Base-by-base conservation (phyloP, 371 early-diverging fungal genomes). In the Encephalitozoon cuniculi region DNA sequence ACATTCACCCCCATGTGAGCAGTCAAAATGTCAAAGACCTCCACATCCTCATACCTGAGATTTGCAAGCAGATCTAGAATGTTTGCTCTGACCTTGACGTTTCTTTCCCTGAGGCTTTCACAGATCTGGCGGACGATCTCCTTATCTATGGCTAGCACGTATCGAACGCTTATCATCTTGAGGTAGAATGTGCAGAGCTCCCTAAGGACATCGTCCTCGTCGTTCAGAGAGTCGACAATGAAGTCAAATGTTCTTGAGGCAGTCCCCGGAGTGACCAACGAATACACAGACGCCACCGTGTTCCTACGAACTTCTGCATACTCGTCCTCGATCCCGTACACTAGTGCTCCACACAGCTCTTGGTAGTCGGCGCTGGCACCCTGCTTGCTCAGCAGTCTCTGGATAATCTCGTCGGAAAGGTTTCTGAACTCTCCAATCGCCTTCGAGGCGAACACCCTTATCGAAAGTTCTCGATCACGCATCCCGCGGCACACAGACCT, bases 241-340 rank as follows among this genome's bases (percentile, higher is more conserved):
- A 64, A 75, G 32, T 68, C 68, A 30, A 75, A 34, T 2, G 49
- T 34, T 68, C 30, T 40, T 1, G 43, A 46, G 21, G 34, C 44
- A 26, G 21, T 75, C 21, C 52, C 63, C 9, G 52, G 41, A 0
- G 43, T 43, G n/a, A 41, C 15, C 15, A 71, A 40, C 21, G 25
- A n/a, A 23, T 34, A 75, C 4, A 79, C 28, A 40, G 80, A 52
- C 21, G 53, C 39, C 11, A 76, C 65, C 2, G 75, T 67, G 18
- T 66, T 66, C 52, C 63, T 65, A 52, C 76, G 72, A 4, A 80
- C 74, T 1, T 39, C 41, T 39, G n/a, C 1, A 18, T 39, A 59
- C 39, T 80, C 80, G 49, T 80, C 80, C 65, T 80, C 80, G 34
- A 73, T 37, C 18, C 76, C 80, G 52, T 80, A 80, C 12, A 80